These are phyloP conservation scores for Termitomyces sp. DNA, from an alignment of 768 basidiomycete genomes.

Conservation along the genomic window DNA sequence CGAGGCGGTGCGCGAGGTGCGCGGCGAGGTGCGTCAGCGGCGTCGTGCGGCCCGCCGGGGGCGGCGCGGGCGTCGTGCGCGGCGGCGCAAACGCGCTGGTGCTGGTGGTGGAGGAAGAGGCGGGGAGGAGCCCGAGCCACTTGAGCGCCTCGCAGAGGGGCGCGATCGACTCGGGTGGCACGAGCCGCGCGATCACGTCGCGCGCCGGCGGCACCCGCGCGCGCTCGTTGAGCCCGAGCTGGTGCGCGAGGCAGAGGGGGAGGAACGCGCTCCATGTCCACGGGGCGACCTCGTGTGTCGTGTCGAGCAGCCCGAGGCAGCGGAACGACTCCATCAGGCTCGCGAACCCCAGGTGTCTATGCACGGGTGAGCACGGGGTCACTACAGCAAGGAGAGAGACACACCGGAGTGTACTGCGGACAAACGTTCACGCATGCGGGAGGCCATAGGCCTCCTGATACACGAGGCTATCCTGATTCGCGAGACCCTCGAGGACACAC, in stretches of 20 bases:
- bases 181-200: conserved; percentile 15
- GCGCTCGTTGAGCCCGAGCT: conserved; percentile 7
- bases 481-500: conserved; percentile 72
- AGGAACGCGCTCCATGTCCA: conserved; percentile 34
- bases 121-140: conserved; percentile 38
- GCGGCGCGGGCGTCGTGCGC: too few relatives aligned
- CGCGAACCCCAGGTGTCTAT: conserved; percentile 82
- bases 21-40: conserved; percentile 74
- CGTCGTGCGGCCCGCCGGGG: conserved; percentile 35
- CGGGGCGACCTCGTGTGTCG: conserved; percentile 26
- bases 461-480: conserved; percentile 76
- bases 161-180: conserved; percentile 17
- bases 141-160: conserved; percentile 34
- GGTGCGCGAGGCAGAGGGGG: conserved; percentile 17
- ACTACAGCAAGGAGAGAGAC: too few relatives aligned
- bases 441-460: conserved; percentile 68
- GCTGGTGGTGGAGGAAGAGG: too few relatives aligned
- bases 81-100: too few relatives aligned
- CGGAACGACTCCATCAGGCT: conserved; percentile 69
- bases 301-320: conserved; percentile 60
- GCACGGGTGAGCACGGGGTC: too few relatives aligned
- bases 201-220: not conserved
- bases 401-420: conserved; percentile 83
- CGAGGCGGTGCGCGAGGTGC: conserved; percentile 65
- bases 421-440: conserved; percentile 42